Evolutionary conservation across 2,329 filamentous ascomycete species (phyloP).

Genomic region (Kalaharituber pfeilii): DNA sequence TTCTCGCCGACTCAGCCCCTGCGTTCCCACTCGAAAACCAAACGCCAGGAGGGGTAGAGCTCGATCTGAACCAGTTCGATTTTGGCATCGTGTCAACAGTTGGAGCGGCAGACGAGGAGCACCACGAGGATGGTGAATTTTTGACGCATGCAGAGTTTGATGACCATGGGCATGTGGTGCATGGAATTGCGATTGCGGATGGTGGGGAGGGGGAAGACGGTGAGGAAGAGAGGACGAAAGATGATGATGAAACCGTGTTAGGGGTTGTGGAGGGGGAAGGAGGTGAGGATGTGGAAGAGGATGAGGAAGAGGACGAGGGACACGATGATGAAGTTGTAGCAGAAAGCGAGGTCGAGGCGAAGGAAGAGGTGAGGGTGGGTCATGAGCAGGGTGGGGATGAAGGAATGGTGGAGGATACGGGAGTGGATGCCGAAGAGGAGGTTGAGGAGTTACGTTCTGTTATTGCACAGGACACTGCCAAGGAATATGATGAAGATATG

Average conservation of each 20-base stretch:
- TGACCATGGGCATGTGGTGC: background rate
- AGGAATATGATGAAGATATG: background rate
- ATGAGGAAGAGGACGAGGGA: background rate
- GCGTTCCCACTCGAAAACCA: background rate
- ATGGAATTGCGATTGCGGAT: background rate
- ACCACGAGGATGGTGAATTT: background rate
- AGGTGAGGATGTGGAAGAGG: background rate
- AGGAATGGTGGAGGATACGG: background rate
- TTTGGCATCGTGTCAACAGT: background rate
- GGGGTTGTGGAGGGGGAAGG: background rate
- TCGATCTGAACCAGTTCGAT: background rate
- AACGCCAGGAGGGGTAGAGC: background rate
- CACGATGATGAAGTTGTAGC: background rate
- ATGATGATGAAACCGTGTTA: background rate
- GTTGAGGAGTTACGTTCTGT: constrained; percentile 27
- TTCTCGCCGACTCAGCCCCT: too few relatives aligned
- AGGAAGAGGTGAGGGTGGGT: background rate
- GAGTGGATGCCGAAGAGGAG: background rate
- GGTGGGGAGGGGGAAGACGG: background rate
- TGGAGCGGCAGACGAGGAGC: background rate
- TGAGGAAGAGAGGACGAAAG: background rate
- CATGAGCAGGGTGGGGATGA: background rate
- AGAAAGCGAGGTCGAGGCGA: background rate
- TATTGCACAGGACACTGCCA: background rate
- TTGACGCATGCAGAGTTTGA: background rate